Base-by-base conservation (phyloP, 1,284 basidiomycete genomes). In the Apiotrichum domesticum region DNA sequence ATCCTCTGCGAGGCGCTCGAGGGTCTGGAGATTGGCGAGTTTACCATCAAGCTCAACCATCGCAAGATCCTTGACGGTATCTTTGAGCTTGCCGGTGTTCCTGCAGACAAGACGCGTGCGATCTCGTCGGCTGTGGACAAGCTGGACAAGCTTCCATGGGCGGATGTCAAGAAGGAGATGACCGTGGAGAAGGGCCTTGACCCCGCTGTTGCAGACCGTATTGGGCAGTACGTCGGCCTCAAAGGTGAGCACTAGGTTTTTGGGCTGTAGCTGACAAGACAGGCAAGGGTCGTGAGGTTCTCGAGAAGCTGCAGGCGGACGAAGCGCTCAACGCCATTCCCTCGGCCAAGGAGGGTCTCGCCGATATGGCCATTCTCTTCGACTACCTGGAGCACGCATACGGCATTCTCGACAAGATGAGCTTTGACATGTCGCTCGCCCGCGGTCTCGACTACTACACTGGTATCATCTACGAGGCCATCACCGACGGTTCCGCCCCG, bases 111-210 rank as follows among this genome's bases (percentile, higher is more conserved):
- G 80, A 94, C 90, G 58, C 84, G 95, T 10, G 80, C 86, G n/a
- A 98, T 98, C 67, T 96, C 92, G 1, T 95, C 90, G 10, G 95
- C 95, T 0, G 95, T 98, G 9, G 95, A 99, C 78, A 99, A 98
- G 77, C 84, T 99, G 32, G 96, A 99, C 82, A 99, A 98, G 84
- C 77, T 87, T 40, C 84, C 94, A 0, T 98, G 96, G 95, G 73
- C 74, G 8, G 93, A 96, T 46, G 95, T 98, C 11, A 89, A 87
- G 78, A 87, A 88, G 71, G 95, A 98, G 75, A 98, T 98, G 96
- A 88, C 86, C 0, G 87, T 85, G 2, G 94, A 98, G 73, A 99
- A 99, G 75, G 92, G 92, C 0, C 79, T 99, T 21, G 87, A 88
- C 63, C 78, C 83, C n/a, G 82, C 80, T 4, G 82, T 88, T 3